A percentile compares a stretch with the other conserved stretches of the same genome.
These are phyloP conservation scores for Xylaria curta DNA, from an alignment of 495 filamentous ascomycete species.

Conservation along the genomic window DNA sequence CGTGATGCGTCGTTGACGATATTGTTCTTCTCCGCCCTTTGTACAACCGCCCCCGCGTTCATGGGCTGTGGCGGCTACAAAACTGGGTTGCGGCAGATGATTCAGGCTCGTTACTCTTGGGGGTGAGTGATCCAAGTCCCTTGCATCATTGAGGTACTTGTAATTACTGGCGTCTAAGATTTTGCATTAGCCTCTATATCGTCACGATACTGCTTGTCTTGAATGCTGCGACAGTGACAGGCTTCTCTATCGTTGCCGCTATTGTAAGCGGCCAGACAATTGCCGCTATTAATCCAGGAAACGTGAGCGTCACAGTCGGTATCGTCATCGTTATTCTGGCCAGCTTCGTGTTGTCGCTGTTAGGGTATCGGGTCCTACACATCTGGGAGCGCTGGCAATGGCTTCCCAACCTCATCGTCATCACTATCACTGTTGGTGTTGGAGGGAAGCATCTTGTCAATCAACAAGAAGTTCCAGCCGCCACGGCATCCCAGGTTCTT, in stretches of 20 bases:
- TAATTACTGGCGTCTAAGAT: conserved; percentile 24
- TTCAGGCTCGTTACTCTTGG: conserved; percentile 61
- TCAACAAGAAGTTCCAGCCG: conserved; percentile 39
- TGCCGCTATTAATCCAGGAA: conserved; percentile 52
- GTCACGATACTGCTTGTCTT: conserved; percentile 49
- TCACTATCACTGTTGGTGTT: conserved; percentile 56
- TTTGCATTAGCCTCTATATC: conserved; percentile 37
- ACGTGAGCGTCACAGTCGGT: conserved; percentile 54
- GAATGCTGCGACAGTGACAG: conserved; percentile 51
- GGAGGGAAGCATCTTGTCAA: conserved; percentile 52
- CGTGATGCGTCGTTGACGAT: conserved; percentile 62
- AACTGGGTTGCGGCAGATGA: conserved; percentile 63
- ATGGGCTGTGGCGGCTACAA: conserved; percentile 58
- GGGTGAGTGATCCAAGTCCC: conserved; percentile 45
- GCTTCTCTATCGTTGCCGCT: conserved; percentile 50
- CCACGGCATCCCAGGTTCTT: conserved; percentile 38
- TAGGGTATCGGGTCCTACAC: conserved; percentile 60
- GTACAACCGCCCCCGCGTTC: conserved; percentile 58
- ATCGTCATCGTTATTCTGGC: conserved; percentile 56
- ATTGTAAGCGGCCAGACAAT: conserved; percentile 53
- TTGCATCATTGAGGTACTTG: conserved; percentile 25
- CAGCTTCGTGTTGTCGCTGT: conserved; percentile 54
- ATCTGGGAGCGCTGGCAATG: conserved; percentile 62
- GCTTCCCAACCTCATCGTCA: conserved; percentile 59
- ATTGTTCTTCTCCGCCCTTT: conserved; percentile 61